These are phyloP conservation scores for Leccinum fallax DNA, from an alignment of 1,284 basidiomycete species.

Conservation along the genomic window DNA sequence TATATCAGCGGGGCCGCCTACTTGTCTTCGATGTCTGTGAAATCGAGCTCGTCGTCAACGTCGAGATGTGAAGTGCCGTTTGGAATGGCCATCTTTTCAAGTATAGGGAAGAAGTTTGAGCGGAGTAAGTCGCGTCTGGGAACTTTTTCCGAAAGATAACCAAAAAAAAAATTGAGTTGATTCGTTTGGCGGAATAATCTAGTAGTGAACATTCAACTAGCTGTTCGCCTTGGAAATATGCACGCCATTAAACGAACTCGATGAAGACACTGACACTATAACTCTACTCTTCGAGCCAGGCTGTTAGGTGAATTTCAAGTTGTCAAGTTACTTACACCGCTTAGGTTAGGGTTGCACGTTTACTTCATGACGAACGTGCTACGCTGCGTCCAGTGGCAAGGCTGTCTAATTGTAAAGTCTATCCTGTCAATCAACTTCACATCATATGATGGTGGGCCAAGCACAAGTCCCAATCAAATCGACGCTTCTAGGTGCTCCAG, in stretches of 20 bases:
- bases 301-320: neutral
- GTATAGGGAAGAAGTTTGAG: slow-evolving; percentile 3
- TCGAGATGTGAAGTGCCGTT: slow-evolving; percentile 36
- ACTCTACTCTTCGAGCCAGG: neutral
- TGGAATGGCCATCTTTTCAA: slow-evolving; percentile 27
- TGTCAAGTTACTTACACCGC: neutral
- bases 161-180: neutral
- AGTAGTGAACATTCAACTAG: neutral
- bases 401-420: neutral
- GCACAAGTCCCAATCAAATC: neutral
- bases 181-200: neutral
- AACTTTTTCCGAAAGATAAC: neutral
- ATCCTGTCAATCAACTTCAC: neutral
- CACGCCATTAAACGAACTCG: neutral
- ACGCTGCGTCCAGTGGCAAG: neutral
- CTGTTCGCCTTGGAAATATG: neutral
- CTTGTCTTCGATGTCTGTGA: slow-evolving; percentile 93
- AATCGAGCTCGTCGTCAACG: slow-evolving; percentile 81
- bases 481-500: neutral
- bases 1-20: slow-evolving; percentile 40
- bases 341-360: neutral
- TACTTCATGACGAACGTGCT: neutral
- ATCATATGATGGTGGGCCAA: neutral
- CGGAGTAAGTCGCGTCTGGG: neutral
- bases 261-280: neutral